phyloP scores from a whole-genome alignment of 2,329 filamentous ascomycete species.

The Monosporascus ibericus region DNA sequence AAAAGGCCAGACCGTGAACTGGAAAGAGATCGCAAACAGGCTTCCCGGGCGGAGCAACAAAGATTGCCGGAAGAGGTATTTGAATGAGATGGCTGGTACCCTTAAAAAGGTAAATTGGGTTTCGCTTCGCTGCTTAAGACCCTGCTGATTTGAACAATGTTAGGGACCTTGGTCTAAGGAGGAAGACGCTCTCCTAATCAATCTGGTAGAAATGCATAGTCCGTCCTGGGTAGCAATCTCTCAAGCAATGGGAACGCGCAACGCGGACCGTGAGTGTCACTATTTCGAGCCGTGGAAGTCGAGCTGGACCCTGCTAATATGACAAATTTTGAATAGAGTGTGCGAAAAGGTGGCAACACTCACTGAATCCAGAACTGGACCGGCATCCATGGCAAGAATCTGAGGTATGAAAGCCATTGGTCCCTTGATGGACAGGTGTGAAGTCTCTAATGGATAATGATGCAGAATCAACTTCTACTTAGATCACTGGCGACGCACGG shows the following conservation, averaged over 20 bases:
- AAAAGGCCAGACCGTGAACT: slow-evolving; percentile 1
- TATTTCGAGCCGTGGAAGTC: too few species aligned
- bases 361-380: neutral
- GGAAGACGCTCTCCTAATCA: neutral
- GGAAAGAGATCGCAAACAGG: slow-evolving; percentile 1
- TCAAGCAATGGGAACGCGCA: slow-evolving; percentile 1
- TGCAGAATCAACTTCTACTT: neutral
- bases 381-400: slow-evolving; percentile 1
- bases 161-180: slow-evolving; percentile 1
- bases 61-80: slow-evolving; percentile 1
- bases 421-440: too few species aligned
- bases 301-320: too few species aligned
- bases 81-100: slow-evolving; percentile 1
- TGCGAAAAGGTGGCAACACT: neutral
- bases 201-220: neutral
- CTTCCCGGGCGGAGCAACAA: slow-evolving; percentile 1
- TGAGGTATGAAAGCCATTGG: neutral
- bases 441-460: neutral
- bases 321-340: neutral
- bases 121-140: too few species aligned
- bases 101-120: neutral
- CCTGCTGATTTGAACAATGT: neutral
- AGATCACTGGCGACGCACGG: neutral
- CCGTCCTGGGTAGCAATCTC: slow-evolving; percentile 1
- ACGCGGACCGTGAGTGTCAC: neutral